Conservation (phyloP, 345 rosid genomes). For the Salix dunnii region DNA sequence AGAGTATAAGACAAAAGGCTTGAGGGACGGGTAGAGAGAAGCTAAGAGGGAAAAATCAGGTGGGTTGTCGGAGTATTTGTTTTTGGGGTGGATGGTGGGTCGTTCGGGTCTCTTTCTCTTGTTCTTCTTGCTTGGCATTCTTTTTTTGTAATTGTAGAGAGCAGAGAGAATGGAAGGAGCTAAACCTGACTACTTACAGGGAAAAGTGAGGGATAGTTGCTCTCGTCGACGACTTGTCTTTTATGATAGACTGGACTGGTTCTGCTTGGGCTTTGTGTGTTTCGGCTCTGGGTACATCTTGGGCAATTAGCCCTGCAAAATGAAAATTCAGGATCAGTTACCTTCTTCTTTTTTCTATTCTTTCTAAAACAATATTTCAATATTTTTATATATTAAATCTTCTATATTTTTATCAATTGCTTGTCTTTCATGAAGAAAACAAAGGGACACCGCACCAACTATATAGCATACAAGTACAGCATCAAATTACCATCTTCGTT, state of each 20-base stretch:
- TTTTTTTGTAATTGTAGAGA: not conserved
- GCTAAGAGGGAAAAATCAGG: constrained; percentile 74
- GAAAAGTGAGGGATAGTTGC: too few species aligned
- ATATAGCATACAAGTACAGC: not conserved
- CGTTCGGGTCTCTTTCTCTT: constrained; percentile 43
- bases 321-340: too few species aligned
- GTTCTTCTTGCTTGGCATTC: constrained; percentile 51
- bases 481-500: not conserved
- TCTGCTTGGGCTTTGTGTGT: not conserved
- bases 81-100: constrained; percentile 55
- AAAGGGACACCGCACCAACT: not conserved
- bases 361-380: too few species aligned
- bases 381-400: too few species aligned
- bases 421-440: not conserved
- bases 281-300: not conserved
- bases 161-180: not conserved
- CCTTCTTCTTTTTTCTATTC: too few species aligned
- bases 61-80: constrained; percentile 67
- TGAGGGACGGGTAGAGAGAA: constrained; percentile 68
- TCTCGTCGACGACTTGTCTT: not conserved
- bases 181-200: not conserved
- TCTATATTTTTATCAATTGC: not conserved
- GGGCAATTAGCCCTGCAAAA: too few species aligned
- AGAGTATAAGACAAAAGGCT: constrained; percentile 60
- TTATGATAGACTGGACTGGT: not conserved